Percentiles rank a stretch among this genome's conserved stretches.
phyloP scores from a whole-genome alignment of 768 basidiomycete genomes.

The Boletus reticuloceps region DNA sequence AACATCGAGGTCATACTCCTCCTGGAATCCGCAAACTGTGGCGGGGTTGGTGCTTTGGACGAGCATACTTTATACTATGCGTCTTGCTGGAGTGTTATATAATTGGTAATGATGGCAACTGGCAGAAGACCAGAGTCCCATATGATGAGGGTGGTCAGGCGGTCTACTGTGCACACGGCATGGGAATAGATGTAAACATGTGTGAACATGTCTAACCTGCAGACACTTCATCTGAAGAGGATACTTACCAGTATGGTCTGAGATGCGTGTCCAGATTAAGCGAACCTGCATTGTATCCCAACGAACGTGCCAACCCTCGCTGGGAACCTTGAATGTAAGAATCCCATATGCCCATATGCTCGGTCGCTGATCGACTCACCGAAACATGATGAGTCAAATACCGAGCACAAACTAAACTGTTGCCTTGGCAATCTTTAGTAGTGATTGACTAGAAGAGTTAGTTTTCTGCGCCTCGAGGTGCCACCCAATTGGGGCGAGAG shows the following conservation, averaged over 20 bases:
- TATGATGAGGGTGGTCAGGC: slow-evolving; percentile 4
- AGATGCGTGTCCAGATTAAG: neutral
- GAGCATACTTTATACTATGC: neutral
- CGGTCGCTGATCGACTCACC: neutral
- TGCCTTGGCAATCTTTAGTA: too few relatives aligned
- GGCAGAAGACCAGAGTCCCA: neutral
- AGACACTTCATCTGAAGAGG: too few relatives aligned
- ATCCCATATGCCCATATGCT: neutral
- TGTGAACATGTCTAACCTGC: neutral
- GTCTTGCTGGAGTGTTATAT: neutral
- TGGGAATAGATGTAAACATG: neutral
- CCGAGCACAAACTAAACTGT: too few relatives aligned
- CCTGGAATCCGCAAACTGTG: neutral
- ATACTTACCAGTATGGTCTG: neutral
- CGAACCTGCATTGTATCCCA: neutral
- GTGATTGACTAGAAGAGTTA: too few relatives aligned
- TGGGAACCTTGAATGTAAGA: neutral
- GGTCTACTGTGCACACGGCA: neutral
- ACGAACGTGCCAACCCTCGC: slow-evolving; percentile 5
- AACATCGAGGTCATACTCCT: slow-evolving; percentile 10
- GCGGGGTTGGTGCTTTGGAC: neutral
- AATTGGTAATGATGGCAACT: slow-evolving; percentile 4
- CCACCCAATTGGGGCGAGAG: too few relatives aligned
- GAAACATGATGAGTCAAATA: too few relatives aligned
- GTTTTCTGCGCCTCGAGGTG: too few relatives aligned